Evolutionary conservation across 345 rosid species (phyloP).

Genomic region (Eucalyptus guilfoylei): DNA sequence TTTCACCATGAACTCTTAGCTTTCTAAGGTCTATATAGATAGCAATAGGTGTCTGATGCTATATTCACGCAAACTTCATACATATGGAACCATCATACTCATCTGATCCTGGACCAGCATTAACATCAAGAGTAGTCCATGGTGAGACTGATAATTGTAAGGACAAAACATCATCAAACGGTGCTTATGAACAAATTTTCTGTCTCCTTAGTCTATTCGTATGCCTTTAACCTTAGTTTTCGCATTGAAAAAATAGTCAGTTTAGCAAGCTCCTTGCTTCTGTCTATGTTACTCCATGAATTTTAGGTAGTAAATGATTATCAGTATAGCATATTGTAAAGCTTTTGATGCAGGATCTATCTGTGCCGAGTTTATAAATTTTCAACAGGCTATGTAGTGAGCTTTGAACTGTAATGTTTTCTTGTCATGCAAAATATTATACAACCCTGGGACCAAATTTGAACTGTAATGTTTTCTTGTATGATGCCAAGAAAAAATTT

Average conservation of each 20-base stretch:
- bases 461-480: no score
- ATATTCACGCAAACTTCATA: not conserved
- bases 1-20: not conserved
- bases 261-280: not conserved
- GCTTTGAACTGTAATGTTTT: not conserved
- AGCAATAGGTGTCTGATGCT: not conserved
- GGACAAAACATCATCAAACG: not conserved
- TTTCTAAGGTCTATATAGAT: no score
- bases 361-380: not conserved
- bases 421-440: not conserved
- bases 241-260: not conserved
- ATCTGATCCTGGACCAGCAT: not conserved
- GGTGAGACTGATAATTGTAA: not conserved
- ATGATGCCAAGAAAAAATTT: not conserved
- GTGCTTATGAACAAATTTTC: no score
- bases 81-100: not conserved
- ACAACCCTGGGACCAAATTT: no score
- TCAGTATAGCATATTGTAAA: not conserved
- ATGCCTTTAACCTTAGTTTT: not conserved
- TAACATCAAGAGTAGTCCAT: not conserved
- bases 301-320: not conserved
- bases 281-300: not conserved
- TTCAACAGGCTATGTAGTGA: not conserved
- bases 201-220: not conserved
- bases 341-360: not conserved